These are phyloP conservation scores for Candida ficus DNA, from an alignment of 805 yeast species.

Conservation along the genomic window DNA sequence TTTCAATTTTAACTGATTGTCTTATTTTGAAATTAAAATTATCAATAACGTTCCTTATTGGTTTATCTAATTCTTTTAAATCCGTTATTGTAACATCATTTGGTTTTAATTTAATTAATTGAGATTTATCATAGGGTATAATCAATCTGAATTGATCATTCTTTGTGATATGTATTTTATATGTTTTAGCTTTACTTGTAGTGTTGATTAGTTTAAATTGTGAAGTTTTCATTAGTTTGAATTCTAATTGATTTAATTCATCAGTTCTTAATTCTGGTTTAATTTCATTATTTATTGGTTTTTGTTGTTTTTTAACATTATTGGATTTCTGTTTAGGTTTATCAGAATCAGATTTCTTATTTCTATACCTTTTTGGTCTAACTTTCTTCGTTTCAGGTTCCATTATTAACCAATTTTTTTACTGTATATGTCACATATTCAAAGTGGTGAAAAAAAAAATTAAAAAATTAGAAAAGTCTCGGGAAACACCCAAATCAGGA, in stretches of 20 bases:
- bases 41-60: conserved; percentile 13
- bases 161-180: conserved; percentile 11
- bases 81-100: background rate
- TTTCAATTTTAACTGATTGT: conserved; percentile 1
- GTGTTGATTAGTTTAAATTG: conserved; percentile 19
- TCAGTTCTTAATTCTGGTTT: conserved; percentile 3
- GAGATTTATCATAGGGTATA: conserved; percentile 14
- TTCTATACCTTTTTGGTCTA: background rate
- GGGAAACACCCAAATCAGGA: background rate
- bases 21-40: conserved; percentile 21
- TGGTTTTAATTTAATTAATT: conserved; percentile 4
- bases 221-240: conserved; percentile 7
- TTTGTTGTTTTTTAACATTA: background rate
- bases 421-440: too few relatives aligned
- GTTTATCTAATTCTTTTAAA: background rate
- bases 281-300: conserved; percentile 1
- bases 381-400: background rate
- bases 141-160: conserved; percentile 15
- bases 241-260: conserved; percentile 13
- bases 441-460: too few relatives aligned
- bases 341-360: too few relatives aligned
- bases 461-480: too few relatives aligned
- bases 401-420: background rate
- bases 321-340: too few relatives aligned
- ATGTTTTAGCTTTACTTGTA: conserved; percentile 14